Conservation (phyloP, 2,329 filamentous ascomycete genomes). For the Diaporthe destruens region DNA sequence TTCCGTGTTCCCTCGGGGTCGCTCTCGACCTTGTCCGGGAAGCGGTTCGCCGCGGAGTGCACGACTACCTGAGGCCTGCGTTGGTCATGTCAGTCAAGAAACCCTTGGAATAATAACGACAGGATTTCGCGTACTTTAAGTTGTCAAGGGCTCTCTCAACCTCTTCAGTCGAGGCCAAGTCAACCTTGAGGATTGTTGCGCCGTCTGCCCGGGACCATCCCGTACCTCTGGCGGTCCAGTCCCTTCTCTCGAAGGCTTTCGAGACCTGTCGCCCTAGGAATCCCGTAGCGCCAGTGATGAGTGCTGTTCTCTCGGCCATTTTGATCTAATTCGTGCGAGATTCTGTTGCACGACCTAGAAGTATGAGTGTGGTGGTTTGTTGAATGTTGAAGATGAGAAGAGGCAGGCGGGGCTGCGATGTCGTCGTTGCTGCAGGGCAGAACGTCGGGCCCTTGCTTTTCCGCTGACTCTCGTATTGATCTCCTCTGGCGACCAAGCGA, state of each 20-base stretch:
- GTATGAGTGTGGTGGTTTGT: slow-evolving; percentile 5
- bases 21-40: slow-evolving; percentile 85
- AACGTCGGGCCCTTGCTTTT: not conserved
- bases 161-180: slow-evolving; percentile 61
- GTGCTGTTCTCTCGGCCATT: slow-evolving; percentile 64
- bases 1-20: slow-evolving; percentile 80
- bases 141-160: slow-evolving; percentile 65
- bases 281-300: slow-evolving; percentile 88
- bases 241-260: slow-evolving; percentile 73
- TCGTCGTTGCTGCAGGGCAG: not conserved
- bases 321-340: not conserved
- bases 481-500: not conserved
- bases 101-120: not conserved
- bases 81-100: not conserved
- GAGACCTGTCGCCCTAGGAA: slow-evolving; percentile 85
- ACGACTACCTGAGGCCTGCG: slow-evolving; percentile 80
- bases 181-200: slow-evolving; percentile 72
- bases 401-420: slow-evolving; percentile 12
- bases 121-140: slow-evolving; percentile 60
- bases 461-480: not conserved
- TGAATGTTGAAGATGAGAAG: slow-evolving; percentile 3
- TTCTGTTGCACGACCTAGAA: not conserved
- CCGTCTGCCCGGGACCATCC: slow-evolving; percentile 81
- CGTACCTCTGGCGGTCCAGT: slow-evolving; percentile 79
- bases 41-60: slow-evolving; percentile 90